These are phyloP conservation scores for Didymella pinodella DNA, from an alignment of 2,329 filamentous ascomycete genomes.

Conservation along the genomic window DNA sequence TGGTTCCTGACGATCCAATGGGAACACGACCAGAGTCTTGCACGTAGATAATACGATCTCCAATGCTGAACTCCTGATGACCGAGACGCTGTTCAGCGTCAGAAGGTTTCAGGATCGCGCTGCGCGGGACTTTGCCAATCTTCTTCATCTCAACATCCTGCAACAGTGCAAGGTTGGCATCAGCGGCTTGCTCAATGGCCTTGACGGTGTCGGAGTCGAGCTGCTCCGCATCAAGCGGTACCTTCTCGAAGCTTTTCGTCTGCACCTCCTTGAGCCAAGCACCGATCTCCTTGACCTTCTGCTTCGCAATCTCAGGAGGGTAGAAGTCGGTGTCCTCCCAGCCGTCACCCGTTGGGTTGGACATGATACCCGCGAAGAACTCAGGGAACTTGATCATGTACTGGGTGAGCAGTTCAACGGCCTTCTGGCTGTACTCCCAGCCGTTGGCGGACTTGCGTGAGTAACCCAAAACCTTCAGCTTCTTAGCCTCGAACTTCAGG, in stretches of 20 bases:
- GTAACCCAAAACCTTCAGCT: slow-evolving; percentile 94
- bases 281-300: slow-evolving; percentile 90
- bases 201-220: slow-evolving; percentile 90
- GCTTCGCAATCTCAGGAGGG: slow-evolving; percentile 72
- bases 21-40: slow-evolving; percentile 94
- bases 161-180: slow-evolving; percentile 54
- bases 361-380: slow-evolving; percentile 88
- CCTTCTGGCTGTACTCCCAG: slow-evolving; percentile 94
- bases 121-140: slow-evolving; percentile 82
- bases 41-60: slow-evolving; percentile 92
- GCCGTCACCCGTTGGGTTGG: slow-evolving; percentile 84
- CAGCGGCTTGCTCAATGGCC: slow-evolving; percentile 78
- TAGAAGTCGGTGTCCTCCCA: slow-evolving; percentile 89
- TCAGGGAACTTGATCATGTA: slow-evolving; percentile 97
- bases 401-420: slow-evolving; percentile 78
- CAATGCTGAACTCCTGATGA: slow-evolving; percentile 82
- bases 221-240: slow-evolving; percentile 96
- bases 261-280: slow-evolving; percentile 92
- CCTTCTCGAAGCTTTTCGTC: slow-evolving; percentile 89
- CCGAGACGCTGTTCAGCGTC: slow-evolving; percentile 94
- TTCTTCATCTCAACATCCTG: slow-evolving; percentile 66
- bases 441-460: slow-evolving; percentile 84
- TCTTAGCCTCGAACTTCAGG: slow-evolving; percentile 94
- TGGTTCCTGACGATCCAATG: slow-evolving; percentile 88
- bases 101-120: slow-evolving; percentile 87